A percentile compares a stretch with the other conserved stretches of the same genome.
Conservation (phyloP, 495 filamentous ascomycete species). For the Aspergillus panamensis region DNA sequence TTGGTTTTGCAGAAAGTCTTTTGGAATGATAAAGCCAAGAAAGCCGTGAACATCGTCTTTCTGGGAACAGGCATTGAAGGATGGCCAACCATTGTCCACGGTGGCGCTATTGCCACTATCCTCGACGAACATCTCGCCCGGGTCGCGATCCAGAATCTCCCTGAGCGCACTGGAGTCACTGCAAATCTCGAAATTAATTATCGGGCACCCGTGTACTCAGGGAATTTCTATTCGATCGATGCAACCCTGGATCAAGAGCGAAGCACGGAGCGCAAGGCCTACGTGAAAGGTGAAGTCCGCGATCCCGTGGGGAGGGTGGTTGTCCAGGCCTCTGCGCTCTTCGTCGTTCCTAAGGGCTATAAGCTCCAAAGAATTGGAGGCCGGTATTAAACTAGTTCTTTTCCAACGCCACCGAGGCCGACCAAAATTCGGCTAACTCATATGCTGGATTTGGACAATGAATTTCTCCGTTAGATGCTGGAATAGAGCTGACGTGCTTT, state of each 20-base stretch:
- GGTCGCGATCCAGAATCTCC: slow-evolving; percentile 39
- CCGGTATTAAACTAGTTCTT: slow-evolving; percentile 42
- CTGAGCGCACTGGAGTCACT: slow-evolving; percentile 52
- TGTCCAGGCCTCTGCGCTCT: slow-evolving; percentile 58
- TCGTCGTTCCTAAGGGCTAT: slow-evolving; percentile 57
- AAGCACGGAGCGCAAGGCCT: slow-evolving; percentile 61
- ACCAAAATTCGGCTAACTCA: not conserved
- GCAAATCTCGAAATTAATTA: slow-evolving; percentile 66
- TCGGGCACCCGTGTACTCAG: slow-evolving; percentile 51
- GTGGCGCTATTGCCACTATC: slow-evolving; percentile 67
- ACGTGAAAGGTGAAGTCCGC: slow-evolving; percentile 54
- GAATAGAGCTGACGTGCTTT: too few relatives aligned
- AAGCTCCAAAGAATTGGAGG: slow-evolving; percentile 44
- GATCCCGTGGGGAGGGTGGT: slow-evolving; percentile 49
- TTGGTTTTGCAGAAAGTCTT: slow-evolving; percentile 41
- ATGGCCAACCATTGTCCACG: slow-evolving; percentile 77
- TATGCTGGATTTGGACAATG: not conserved
- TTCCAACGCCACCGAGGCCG: not conserved
- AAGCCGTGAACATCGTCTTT: slow-evolving; percentile 54
- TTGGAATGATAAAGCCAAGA: slow-evolving; percentile 47
- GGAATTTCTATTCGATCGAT: slow-evolving; percentile 62
- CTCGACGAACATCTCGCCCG: slow-evolving; percentile 60
- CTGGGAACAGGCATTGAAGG: slow-evolving; percentile 62
- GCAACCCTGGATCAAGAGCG: slow-evolving; percentile 42
- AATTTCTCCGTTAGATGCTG: not conserved